Conservation (phyloP, 345 rosid genomes). For the Abelmoschus esculentus region DNA sequence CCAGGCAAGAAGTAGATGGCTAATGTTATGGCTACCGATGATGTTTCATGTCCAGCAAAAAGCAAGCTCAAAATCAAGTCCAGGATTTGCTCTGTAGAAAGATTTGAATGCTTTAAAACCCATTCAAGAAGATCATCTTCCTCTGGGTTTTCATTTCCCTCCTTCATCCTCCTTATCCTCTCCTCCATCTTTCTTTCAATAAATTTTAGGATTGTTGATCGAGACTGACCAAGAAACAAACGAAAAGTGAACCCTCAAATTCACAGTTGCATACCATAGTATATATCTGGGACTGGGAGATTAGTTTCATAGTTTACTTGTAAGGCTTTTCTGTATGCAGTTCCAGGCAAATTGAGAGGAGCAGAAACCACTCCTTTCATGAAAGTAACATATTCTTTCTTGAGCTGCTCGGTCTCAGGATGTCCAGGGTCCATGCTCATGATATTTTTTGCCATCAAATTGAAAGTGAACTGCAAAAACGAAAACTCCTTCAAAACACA, state of each 20-base stretch:
- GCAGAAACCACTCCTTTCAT: slow-evolving; percentile 98
- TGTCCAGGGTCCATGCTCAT: slow-evolving; percentile 93
- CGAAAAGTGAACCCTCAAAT: slow-evolving; percentile 8
- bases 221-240: slow-evolving; percentile 39
- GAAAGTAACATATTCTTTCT: slow-evolving; percentile 90
- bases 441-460: slow-evolving; percentile 90
- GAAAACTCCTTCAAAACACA: not conserved
- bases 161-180: slow-evolving; percentile 34
- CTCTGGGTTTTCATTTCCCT: slow-evolving; percentile 32
- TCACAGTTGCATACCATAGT: not conserved
- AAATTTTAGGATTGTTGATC: slow-evolving; percentile 77
- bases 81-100: slow-evolving; percentile 87
- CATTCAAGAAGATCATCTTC: slow-evolving; percentile 93
- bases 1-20: slow-evolving; percentile 80
- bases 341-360: slow-evolving; percentile 89
- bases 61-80: slow-evolving; percentile 83
- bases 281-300: not conserved
- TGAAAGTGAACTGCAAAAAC: slow-evolving; percentile 70
- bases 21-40: slow-evolving; percentile 84
- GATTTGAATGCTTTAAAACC: slow-evolving; percentile 73
- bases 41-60: slow-evolving; percentile 96
- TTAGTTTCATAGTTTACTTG: slow-evolving; percentile 32
- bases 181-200: slow-evolving; percentile 77
- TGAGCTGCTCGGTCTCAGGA: slow-evolving; percentile 78
- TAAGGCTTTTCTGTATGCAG: slow-evolving; percentile 79